Conservation (phyloP, 345 rosid species). For the Dipteronia dyeriana region DNA sequence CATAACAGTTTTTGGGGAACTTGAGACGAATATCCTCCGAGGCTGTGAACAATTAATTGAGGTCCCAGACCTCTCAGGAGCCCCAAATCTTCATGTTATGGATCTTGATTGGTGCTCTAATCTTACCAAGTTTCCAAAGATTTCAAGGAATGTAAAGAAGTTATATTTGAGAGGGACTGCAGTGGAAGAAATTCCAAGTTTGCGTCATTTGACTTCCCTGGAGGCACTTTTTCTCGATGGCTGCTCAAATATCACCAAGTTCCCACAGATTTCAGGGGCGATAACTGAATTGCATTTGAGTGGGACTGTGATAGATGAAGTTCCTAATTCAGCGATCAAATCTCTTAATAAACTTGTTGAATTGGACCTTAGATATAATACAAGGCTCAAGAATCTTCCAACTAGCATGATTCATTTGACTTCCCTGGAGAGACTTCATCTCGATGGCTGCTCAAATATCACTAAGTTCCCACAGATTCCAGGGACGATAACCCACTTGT, state of each 20-base stretch:
- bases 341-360: background rate
- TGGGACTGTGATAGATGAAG: background rate
- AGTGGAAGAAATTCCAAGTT: background rate
- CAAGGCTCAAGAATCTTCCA: slow-evolving; percentile 7
- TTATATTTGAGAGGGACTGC: background rate
- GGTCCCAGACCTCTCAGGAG: background rate
- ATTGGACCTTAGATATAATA: background rate
- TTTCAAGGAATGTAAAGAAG: background rate
- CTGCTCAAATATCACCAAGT: slow-evolving; percentile 7
- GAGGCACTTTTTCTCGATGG: background rate
- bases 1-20: background rate
- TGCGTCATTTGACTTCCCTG: background rate
- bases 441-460: slow-evolving; percentile 12
- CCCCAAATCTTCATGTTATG: background rate
- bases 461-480: background rate
- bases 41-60: background rate
- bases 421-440: background rate
- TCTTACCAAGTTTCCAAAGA: background rate
- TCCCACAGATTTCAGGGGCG: slow-evolving; percentile 6
- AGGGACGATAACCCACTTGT: no score
- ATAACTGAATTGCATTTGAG: background rate
- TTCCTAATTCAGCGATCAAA: background rate
- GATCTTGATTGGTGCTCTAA: background rate
- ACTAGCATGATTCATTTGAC: background rate
- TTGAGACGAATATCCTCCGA: background rate